Evolutionary conservation across 257 asterid genomes (phyloP).

Genomic region (Solanum etuberosum): DNA sequence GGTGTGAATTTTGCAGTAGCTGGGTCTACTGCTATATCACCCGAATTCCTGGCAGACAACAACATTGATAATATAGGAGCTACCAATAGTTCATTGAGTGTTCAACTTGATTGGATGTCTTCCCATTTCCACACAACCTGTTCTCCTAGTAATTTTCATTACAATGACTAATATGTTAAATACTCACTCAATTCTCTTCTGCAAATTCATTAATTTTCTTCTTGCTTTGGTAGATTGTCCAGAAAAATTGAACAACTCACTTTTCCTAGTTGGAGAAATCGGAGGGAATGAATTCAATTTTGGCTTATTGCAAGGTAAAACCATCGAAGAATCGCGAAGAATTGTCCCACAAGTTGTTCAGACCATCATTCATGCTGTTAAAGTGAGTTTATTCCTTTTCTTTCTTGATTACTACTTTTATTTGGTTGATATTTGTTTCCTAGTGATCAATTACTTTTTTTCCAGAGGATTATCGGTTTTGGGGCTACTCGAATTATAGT

Average conservation of each 20-base stretch:
- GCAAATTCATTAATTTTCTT: neutral
- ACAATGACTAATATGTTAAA: neutral
- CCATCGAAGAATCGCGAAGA: neutral
- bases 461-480: neutral
- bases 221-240: neutral
- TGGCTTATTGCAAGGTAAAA: slow-evolving; percentile 8
- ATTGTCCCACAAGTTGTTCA: slow-evolving; percentile 8
- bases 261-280: slow-evolving; percentile 12
- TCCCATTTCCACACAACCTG: slow-evolving; percentile 10
- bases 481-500: neutral
- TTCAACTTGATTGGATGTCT: slow-evolving; percentile 12
- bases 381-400: neutral
- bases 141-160: neutral
- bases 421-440: neutral
- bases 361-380: neutral
- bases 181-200: neutral
- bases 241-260: neutral
- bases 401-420: neutral
- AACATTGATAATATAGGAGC: neutral
- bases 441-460: neutral
- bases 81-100: slow-evolving; percentile 9
- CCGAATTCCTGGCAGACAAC: neutral
- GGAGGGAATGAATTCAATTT: slow-evolving; percentile 8
- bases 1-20: slow-evolving; percentile 17
- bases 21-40: slow-evolving; percentile 9